Conservation (phyloP, 2,329 filamentous ascomycete species). For the Samsoniella hepiali region DNA sequence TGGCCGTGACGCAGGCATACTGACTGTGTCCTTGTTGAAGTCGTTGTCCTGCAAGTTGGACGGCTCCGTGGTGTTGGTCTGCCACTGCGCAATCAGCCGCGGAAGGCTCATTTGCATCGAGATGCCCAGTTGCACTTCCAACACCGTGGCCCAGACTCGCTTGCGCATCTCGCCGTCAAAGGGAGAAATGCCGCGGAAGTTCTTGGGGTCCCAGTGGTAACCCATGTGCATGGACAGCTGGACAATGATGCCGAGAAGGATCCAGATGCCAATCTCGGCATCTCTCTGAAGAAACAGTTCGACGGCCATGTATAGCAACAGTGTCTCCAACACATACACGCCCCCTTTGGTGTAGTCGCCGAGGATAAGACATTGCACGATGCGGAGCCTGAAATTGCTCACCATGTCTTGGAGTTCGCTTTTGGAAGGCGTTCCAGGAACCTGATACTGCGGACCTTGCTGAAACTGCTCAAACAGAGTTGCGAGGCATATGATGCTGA, state of each 20-base stretch:
- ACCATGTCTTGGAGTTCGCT: too few relatives aligned
- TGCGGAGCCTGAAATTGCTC: too few relatives aligned
- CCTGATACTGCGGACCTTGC: too few relatives aligned
- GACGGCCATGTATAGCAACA: constrained; percentile 34
- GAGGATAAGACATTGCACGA: constrained; percentile 37
- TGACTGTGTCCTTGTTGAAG: neutral
- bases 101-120: neutral
- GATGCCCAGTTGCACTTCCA: neutral
- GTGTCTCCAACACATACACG: constrained; percentile 38
- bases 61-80: neutral
- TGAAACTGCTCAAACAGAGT: too few relatives aligned
- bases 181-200: neutral
- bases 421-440: too few relatives aligned
- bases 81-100: neutral
- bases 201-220: constrained; percentile 39
- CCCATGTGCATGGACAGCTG: constrained; percentile 39
- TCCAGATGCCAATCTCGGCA: constrained; percentile 33
- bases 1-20: neutral
- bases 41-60: neutral
- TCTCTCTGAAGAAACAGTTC: constrained; percentile 32
- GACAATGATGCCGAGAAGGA: constrained; percentile 33
- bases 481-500: constrained; percentile 1
- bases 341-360: constrained; percentile 43
- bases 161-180: neutral
- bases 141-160: neutral